Evolutionary conservation across 2,329 filamentous ascomycete genomes (phyloP).

Genomic region (Magnaporthales sp.): DNA sequence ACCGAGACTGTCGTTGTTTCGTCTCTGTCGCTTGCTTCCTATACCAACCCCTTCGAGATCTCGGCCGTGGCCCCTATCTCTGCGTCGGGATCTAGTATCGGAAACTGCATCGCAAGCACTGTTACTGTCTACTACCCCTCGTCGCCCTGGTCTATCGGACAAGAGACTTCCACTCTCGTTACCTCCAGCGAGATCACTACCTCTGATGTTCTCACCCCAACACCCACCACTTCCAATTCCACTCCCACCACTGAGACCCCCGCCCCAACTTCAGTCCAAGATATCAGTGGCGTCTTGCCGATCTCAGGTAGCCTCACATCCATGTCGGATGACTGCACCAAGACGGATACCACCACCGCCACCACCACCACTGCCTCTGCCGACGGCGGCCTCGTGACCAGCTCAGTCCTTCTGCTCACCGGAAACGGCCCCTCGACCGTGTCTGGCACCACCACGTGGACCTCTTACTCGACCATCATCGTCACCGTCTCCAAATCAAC

Average conservation of each 20-base stretch:
- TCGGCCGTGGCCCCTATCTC: not conserved
- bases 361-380: constrained; percentile 14
- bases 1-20: not conserved
- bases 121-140: not conserved
- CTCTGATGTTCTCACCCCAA: not conserved
- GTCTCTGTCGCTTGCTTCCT: not conserved
- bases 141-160: not conserved
- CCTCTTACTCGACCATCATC: constrained; percentile 8
- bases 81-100: not conserved
- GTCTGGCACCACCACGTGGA: not conserved
- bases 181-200: not conserved
- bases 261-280: not conserved
- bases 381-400: constrained; percentile 5
- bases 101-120: not conserved
- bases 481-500: not conserved
- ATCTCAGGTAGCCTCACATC: not conserved
- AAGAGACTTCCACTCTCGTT: not conserved
- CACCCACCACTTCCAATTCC: not conserved
- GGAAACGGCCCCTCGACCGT: not conserved
- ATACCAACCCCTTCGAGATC: not conserved
- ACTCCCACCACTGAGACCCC: constrained; percentile 3
- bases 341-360: constrained; percentile 6
- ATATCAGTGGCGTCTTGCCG: not conserved
- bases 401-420: constrained; percentile 6
- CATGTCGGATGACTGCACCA: not conserved